phyloP scores from a whole-genome alignment of 257 asterid genomes.

The Lycium barbarum region DNA sequence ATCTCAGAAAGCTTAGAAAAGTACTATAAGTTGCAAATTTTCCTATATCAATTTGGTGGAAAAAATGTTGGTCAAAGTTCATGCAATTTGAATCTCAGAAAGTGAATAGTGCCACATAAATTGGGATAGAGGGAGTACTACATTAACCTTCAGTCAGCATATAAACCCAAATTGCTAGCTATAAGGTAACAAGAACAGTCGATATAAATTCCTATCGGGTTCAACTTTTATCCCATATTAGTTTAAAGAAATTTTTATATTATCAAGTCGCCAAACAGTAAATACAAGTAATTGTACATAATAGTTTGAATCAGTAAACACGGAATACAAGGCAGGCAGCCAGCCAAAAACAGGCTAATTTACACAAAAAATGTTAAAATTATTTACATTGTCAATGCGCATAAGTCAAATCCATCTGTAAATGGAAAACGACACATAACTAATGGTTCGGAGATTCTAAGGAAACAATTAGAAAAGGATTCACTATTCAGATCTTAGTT shows the following conservation, averaged over 20 bases:
- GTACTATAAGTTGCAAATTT: too few relatives aligned
- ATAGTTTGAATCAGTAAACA: not conserved
- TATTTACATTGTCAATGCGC: not conserved
- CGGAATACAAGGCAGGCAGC: not conserved
- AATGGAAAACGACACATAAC: not conserved
- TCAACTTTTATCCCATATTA: too few relatives aligned
- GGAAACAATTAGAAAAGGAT: not conserved
- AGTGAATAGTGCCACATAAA: too few relatives aligned
- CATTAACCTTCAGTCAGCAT: not conserved
- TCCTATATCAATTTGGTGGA: too few relatives aligned
- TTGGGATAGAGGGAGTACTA: too few relatives aligned
- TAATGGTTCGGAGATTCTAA: not conserved
- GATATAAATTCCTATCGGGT: not conserved
- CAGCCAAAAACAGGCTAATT: not conserved
- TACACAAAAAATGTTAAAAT: not conserved
- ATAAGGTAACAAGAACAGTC: not conserved
- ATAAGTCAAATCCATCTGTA: not conserved
- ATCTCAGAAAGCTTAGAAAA: too few relatives aligned
- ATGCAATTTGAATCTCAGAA: too few relatives aligned
- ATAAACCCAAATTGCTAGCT: not conserved
- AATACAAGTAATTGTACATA: not conserved
- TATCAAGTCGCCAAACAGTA: not conserved
- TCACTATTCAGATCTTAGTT: not conserved
- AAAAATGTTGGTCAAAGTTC: too few relatives aligned
- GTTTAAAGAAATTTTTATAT: too few relatives aligned